Percentiles rank a stretch among this genome's conserved stretches.
Evolutionary conservation across 1,284 basidiomycete species (phyloP).

Genomic region (Apiotrichum sp.): DNA sequence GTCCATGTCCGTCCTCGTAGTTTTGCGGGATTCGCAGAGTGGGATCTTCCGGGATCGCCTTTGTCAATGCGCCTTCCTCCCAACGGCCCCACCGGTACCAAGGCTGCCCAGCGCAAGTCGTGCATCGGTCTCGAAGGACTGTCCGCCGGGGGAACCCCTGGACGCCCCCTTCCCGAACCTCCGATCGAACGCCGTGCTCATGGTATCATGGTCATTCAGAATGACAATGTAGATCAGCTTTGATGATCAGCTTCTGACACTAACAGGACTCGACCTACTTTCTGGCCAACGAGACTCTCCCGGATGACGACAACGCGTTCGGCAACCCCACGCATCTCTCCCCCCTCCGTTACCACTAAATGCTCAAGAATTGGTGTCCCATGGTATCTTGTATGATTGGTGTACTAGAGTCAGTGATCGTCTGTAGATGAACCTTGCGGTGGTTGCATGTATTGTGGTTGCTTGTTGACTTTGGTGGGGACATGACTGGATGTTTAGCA

Average conservation of each 20-base stretch:
- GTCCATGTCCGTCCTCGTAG: slow-evolving; percentile 6
- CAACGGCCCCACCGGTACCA: neutral
- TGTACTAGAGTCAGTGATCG: too few relatives aligned
- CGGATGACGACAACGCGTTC: neutral
- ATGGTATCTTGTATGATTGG: too few relatives aligned
- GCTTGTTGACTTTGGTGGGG: too few relatives aligned
- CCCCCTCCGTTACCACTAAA: too few relatives aligned
- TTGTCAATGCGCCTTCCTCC: neutral
- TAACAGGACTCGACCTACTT: slow-evolving; percentile 10
- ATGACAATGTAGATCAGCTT: slow-evolving; percentile 1
- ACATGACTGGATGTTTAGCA: too few relatives aligned
- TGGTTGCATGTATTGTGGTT: too few relatives aligned
- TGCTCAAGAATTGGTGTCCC: too few relatives aligned
- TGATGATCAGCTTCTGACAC: neutral
- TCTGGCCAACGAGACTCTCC: slow-evolving; percentile 4
- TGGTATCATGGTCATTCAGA: slow-evolving; percentile 2
- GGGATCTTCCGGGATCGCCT: neutral
- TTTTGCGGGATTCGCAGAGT: slow-evolving; percentile 7
- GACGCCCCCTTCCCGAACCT: too few relatives aligned
- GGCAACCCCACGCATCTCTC: neutral
- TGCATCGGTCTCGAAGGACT: neutral
- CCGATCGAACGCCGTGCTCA: neutral
- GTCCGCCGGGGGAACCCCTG: too few relatives aligned
- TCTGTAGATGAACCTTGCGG: too few relatives aligned
- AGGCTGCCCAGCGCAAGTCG: neutral